Evolutionary conservation across 2,329 filamentous ascomycete species (phyloP), one percentile per base, ranked within the genome.

Genomic region (Ilyonectria sp.): DNA sequence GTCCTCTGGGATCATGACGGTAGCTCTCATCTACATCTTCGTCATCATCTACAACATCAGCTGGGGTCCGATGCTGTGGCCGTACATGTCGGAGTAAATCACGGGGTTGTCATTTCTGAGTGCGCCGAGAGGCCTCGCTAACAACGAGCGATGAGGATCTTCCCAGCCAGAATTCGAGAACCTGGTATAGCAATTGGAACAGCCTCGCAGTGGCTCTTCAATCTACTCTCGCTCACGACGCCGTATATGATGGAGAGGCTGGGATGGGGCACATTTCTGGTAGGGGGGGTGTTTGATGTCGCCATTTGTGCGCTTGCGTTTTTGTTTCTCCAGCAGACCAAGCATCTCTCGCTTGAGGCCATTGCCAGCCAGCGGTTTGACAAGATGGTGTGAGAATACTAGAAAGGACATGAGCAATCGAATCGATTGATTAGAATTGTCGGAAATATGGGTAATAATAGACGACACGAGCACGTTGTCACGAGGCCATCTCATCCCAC

Each of bases 1-100:
- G 1, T 72, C 80, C 55, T 81, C 82, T 1, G 85, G 83, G 0
- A 85, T 87, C 35, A 82, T 82, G 2, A 89, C 85, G 0, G 80
- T 89, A 1, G 82, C 83, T 0, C 77, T 89, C 13, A 89, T 92
- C 63, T 92, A 89, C 81, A 81, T 92, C 19, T 92, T 91, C 74
- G 89, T 89, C 0, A 85, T 71, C 33, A 87, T 89, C 79, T 92
- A 91, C 82, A 87, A 90, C 70, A 86, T 87, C 66, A 86, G 85
- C 4, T 91, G 89, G 89, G 90, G 89, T 0, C 88, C 88, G 0
- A 87, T 89, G 31, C 89, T 87, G 78, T 92, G 89, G 89, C 90
- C 91, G 69, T 90, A 91, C 72, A 86, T 90, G 6, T 81, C 82
- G 4, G 82, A 86, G 80, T 79, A 74, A 71, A 74, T 74, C 9